A percentile compares a stretch with the other conserved stretches of the same genome.
phyloP scores from a whole-genome alignment of 2,329 filamentous ascomycete genomes.

The Aschersonia sp. region DNA sequence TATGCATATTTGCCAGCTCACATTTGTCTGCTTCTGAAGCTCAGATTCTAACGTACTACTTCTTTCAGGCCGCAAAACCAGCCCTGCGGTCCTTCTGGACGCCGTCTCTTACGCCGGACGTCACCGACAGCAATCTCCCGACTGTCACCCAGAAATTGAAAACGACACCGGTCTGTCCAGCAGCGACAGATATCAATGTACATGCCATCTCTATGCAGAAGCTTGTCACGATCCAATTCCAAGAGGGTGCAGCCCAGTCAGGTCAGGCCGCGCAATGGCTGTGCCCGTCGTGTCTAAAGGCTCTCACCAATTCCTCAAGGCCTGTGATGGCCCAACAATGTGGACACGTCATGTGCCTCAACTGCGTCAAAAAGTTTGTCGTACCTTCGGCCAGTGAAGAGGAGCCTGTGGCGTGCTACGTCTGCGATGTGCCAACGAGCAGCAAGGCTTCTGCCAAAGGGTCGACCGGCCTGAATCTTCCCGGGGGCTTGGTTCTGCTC shows the following conservation, averaged over 20 bases:
- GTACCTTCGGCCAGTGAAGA: conserved; percentile 36
- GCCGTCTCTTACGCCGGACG: conserved; percentile 60
- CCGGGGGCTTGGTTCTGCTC: conserved; percentile 63
- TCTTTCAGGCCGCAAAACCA: conserved; percentile 48
- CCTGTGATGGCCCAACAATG: conserved; percentile 77
- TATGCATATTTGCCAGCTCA: not conserved
- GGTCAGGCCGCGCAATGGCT: conserved; percentile 29
- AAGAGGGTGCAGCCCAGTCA: conserved; percentile 44
- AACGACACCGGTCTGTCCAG: conserved; percentile 60
- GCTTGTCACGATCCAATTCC: conserved; percentile 64
- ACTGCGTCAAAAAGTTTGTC: conserved; percentile 76
- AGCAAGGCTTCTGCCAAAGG: conserved; percentile 26
- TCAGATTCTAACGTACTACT: conserved; percentile 5
- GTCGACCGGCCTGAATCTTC: conserved; percentile 38
- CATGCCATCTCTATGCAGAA: conserved; percentile 69
- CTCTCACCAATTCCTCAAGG: conserved; percentile 66
- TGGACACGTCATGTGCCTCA: conserved; percentile 81
- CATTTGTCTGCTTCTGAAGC: not conserved
- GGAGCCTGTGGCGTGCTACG: conserved; percentile 50
- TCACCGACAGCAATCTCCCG: conserved; percentile 31
- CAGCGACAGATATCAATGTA: conserved; percentile 47
- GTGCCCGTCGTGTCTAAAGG: conserved; percentile 80
- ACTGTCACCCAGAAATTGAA: conserved; percentile 48
- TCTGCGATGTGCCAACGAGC: conserved; percentile 71
- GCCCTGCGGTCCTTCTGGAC: conserved; percentile 85